Base-by-base conservation (phyloP, 2,329 filamentous ascomycete genomes). In the Paramyrothecium roridum region DNA sequence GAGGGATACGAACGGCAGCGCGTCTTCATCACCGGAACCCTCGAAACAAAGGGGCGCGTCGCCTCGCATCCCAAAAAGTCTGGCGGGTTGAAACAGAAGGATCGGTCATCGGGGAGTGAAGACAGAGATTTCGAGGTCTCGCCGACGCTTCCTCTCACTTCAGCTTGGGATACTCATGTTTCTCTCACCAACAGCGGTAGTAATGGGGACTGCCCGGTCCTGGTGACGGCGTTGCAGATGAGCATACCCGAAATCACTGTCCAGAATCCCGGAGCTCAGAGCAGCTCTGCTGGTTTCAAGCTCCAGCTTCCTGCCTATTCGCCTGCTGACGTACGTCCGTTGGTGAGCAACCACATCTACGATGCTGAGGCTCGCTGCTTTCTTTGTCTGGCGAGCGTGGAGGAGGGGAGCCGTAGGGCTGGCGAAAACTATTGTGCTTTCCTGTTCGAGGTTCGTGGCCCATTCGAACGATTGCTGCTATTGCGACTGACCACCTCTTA, bases 11-110 rank as follows among this genome's bases (percentile, higher is more conserved):
- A 85, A 63, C 75, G 81, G 43, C 80, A 86, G 64, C 80, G 80
- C 17, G 79, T 87, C 54, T 88, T 88, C 69, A 85, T 88, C 65
- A 80, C 83, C 43, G 81, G 81, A n/a, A 85, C 82, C 2, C 73
- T 72, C 40, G 73, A 82, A 56, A 78, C 77, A 56, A 79, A 76
- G 56, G 82, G 82, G 12, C 76, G 82, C 33, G 83, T 82, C 52
- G 81, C 81, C 47, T 83, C 80, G 2, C 82, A 84, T 56, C 82
- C 82, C 3, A 79, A 76, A 56, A 72, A 78, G 52, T 58, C 55
- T 12, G 59, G 61, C 22, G 64, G 73, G 8, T 68, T 72, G 3
- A 76, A 67, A 56, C 74, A 66, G 57, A 55, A 64, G 48, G 46
- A 19, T 20, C 68, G 65, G 56, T 49, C 62, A 40, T 66, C 65